Evolutionary conservation across 345 rosid genomes (phyloP).

Genomic region (Murraya paniculata): DNA sequence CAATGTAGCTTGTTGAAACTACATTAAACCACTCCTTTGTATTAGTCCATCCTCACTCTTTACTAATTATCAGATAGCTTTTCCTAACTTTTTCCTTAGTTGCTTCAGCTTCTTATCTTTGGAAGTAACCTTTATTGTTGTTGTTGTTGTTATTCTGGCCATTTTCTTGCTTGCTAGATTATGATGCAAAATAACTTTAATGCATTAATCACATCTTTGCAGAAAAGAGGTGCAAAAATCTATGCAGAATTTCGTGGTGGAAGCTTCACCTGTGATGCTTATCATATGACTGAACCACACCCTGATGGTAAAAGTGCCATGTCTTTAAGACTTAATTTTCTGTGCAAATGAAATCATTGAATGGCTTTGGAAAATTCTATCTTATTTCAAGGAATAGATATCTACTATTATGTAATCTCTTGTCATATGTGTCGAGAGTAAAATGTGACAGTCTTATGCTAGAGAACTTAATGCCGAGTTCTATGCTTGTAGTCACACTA

Average conservation of each 20-base stretch:
- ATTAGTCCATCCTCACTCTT: neutral
- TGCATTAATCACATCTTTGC: conserved; percentile 20
- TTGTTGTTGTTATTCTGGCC: neutral
- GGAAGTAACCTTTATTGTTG: neutral
- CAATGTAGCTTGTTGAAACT: neutral
- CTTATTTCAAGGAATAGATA: neutral
- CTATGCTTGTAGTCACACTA: neutral
- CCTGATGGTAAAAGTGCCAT: conserved; percentile 66
- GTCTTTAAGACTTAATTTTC: conserved; percentile 1
- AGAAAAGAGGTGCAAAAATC: conserved; percentile 87
- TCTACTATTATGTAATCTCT: neutral
- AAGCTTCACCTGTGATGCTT: conserved; percentile 92
- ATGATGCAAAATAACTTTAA: neutral
- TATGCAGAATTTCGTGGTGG: conserved; percentile 96
- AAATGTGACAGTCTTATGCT: neutral
- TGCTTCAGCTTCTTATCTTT: neutral
- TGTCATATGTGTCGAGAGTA: neutral
- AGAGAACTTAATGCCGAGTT: neutral
- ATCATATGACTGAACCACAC: conserved; percentile 94
- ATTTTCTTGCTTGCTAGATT: neutral
- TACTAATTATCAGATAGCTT: neutral
- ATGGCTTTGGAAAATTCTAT: conserved; percentile 1
- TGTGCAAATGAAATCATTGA: neutral
- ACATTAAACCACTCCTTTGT: neutral
- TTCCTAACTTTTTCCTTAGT: neutral